Base-by-base conservation (phyloP, 805 yeast species). In the Sugiyamaella boreocaroliniensis region DNA sequence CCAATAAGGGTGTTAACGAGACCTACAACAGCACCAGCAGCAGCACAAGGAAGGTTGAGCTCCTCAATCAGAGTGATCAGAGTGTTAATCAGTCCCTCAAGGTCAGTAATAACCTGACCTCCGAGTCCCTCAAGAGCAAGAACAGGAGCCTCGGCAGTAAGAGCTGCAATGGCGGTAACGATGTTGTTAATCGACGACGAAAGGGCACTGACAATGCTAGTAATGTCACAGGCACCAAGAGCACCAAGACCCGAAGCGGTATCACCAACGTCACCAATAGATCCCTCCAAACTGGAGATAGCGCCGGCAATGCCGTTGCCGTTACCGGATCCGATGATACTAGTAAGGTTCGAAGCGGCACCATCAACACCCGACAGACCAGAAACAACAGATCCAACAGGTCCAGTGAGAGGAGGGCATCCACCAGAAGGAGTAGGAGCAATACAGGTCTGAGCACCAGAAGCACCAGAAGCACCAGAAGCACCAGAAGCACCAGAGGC, bases 361-460 rank as follows among this genome's bases (percentile, higher is more conserved):
- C 22, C 48, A 26, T 32, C 41, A 11, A 34, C 48, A 4, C 12
- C 11, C 16, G 18, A 11, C 14, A 43, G 29, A 10, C 37, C 47
- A 19, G 11, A 29, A 22, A 43, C 47, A 26, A 29, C 47, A n/a
- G 10, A 15, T 2, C 22, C 47, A 19, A 43, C 47, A 14, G 47
- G 47, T 19, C 32, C 29, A 43, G 47, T 43, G 22, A 43, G 19
- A 9, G 47, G 18, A 3, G 32, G 47, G 37, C 37, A 29, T 7
- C 47, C 32, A 9, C 47, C 47, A 19, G 47, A 45, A 18, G 45
- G 44, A 2, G 50, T 52, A 52, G 57, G 53, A 49, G 45, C 48
- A 45, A 37, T 43, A 20, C 43, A 56, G 41, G 58, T 16, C 10
- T 8, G 22, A 40, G 45, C 37, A 37, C 19, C n/a, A 11, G 47